Conservation (phyloP, 2,329 filamentous ascomycete genomes). For the Neobulgaria alba region DNA sequence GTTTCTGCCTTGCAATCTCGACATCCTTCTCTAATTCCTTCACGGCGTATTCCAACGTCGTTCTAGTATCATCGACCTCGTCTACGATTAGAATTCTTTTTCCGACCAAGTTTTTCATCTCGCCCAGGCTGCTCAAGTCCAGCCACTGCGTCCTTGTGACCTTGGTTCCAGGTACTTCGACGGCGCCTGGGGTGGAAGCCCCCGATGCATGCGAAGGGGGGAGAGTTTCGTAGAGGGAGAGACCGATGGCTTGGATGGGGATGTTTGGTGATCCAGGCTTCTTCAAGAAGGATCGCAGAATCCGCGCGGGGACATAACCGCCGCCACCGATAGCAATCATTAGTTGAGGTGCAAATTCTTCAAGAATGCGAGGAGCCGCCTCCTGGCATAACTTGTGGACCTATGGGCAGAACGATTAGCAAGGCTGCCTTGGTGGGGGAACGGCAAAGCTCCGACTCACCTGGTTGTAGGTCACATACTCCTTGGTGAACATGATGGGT, state of each 20-base stretch:
- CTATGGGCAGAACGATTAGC: slow-evolving; percentile 37
- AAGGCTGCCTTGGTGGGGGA: slow-evolving; percentile 7
- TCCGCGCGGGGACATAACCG: slow-evolving; percentile 93
- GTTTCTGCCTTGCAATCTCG: slow-evolving; percentile 63
- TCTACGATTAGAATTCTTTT: slow-evolving; percentile 75
- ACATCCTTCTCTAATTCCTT: slow-evolving; percentile 94
- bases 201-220: slow-evolving; percentile 44
- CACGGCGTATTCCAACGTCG: slow-evolving; percentile 89
- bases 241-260: slow-evolving; percentile 96
- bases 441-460: slow-evolving; percentile 39
- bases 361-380: slow-evolving; percentile 71
- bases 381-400: slow-evolving; percentile 96
- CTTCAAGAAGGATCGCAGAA: slow-evolving; percentile 96
- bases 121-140: slow-evolving; percentile 60
- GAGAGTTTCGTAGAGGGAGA: slow-evolving; percentile 91
- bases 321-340: slow-evolving; percentile 98
- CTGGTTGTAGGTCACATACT: slow-evolving; percentile 90
- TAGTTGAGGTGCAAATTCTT: slow-evolving; percentile 82
- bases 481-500: slow-evolving; percentile 66
- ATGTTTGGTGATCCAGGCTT: slow-evolving; percentile 82
- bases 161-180: slow-evolving; percentile 77
- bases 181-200: slow-evolving; percentile 33
- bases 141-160: slow-evolving; percentile 98
- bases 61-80: slow-evolving; percentile 92
- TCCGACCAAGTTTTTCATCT: slow-evolving; percentile 8